Base-by-base conservation (phyloP, 2,329 filamentous ascomycete genomes). In the Colletotrichum melonis region DNA sequence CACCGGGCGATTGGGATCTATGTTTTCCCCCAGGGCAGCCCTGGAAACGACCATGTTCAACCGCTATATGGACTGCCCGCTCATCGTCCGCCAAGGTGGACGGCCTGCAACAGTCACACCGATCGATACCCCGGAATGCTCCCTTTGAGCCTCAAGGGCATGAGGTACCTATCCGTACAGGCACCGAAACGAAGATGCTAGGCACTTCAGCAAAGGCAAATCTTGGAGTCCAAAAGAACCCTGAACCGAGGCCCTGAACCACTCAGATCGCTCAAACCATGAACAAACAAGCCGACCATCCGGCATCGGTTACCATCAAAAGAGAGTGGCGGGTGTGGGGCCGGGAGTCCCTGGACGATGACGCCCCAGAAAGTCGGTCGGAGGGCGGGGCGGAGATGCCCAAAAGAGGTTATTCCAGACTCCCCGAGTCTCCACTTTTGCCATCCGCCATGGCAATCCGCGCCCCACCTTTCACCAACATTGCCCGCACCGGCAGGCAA, bases 301-400 rank as follows among this genome's bases (percentile, higher is more conserved):
- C 32, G n/a, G 14, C 38, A 54, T 63, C 52, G 52, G 32, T 49
- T 49, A 32, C 12, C 42, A 19, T 52, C 55, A 42, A 73, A 22
- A 57, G 57, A 57, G 57, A 65, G 14, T 14, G n/a, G 19, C 5
- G 5, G 60, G 12, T 9, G 19, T 42, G 59, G 54, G n/a, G 22
- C 11, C 63, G 26, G 32, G 35, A 14, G 14, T 64, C 28, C 22
- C 46, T 65, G 19, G 19, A 30, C 59, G 14, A 30, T 32, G 38
- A 54, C 59, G 54, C 30, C n/a, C 52, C 30, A 35, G 38, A 57
- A 42, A 54, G 69, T 67, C 69, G 69, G 69, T 63, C 57, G 49
- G 52, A 62, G 65, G 42, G 69, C 69, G 69, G 69, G 62, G 73
- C 73, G 73, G 73, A 73, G 70, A 66, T 70, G 66, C 73, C 73